Evolutionary conservation across 805 yeast species (phyloP).

Genomic region (Maudiozyma serrabonitensis): DNA sequence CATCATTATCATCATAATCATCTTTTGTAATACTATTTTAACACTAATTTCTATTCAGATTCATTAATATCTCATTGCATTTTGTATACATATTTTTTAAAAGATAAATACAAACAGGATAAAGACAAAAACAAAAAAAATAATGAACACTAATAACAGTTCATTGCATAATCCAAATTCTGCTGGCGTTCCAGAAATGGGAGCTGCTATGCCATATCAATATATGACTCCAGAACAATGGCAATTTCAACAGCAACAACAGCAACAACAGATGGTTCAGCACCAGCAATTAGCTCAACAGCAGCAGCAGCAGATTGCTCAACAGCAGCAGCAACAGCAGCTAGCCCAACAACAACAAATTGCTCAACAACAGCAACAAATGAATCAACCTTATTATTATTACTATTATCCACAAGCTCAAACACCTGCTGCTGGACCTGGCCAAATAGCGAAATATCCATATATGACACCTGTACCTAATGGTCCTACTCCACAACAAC

Average conservation of each 20-base stretch:
- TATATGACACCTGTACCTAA: background rate
- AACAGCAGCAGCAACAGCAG: constrained; percentile 1
- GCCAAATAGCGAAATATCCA: background rate
- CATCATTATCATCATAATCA: no score
- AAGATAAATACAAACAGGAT: no score
- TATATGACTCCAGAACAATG: constrained; percentile 1
- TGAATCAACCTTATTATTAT: constrained; percentile 3
- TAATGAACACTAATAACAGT: background rate
- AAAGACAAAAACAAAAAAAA: no score
- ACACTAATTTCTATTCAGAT: no score
- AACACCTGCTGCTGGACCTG: background rate
- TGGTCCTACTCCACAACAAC: background rate
- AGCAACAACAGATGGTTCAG: constrained; percentile 1
- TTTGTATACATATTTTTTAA: no score
- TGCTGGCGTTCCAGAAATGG: background rate
- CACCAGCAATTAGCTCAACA: constrained; percentile 1
- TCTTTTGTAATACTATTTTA: no score
- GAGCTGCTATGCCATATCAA: background rate
- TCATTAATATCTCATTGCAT: no score
- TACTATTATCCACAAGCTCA: constrained; percentile 3
- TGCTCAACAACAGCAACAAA: constrained; percentile 1
- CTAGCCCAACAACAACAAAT: constrained; percentile 1
- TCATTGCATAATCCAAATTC: background rate
- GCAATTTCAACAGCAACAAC: constrained; percentile 2
- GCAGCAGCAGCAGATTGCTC: background rate